These are phyloP conservation scores for Phytopythium mirpurense DNA, from an alignment of 352 stramenopile genomes.

Conservation along the genomic window DNA sequence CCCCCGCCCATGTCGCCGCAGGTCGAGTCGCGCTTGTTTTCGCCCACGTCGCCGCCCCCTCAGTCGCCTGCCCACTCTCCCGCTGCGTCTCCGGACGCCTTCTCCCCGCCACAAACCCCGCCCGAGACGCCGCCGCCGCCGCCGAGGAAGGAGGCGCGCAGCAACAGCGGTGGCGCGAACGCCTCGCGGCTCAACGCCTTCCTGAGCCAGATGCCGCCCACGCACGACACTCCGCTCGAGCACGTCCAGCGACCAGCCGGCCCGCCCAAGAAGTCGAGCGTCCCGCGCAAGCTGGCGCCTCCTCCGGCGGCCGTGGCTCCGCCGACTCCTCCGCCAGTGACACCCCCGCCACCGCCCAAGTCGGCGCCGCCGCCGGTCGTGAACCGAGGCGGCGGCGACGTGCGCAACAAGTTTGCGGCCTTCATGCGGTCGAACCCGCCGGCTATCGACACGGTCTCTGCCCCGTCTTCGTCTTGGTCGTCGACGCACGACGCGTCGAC, in stretches of 20 bases:
- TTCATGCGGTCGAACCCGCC: conserved; percentile 79
- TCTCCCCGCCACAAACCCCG: conserved; percentile 8
- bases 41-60: conserved; percentile 9
- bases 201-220: conserved; percentile 64
- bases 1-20: conserved; percentile 50
- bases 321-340: conserved; percentile 15
- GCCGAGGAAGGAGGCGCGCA: conserved; percentile 28
- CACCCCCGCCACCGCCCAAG: conserved; percentile 16
- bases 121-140: conserved; percentile 16
- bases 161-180: conserved; percentile 40
- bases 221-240: conserved; percentile 47
- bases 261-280: conserved; percentile 41
- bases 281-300: conserved; percentile 34
- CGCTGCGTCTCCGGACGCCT: background rate
- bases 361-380: conserved; percentile 14
- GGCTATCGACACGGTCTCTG: conserved; percentile 21
- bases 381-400: conserved; percentile 14
- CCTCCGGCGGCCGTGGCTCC: conserved; percentile 13
- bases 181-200: conserved; percentile 71
- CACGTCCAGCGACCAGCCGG: conserved; percentile 53
- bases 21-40: conserved; percentile 20
- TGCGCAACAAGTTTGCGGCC: conserved; percentile 74
- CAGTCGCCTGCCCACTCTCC: conserved; percentile 5
- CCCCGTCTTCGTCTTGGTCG: conserved; percentile 8
- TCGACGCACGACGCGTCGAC: conserved; percentile 17